Evolutionary conservation across 2,329 filamentous ascomycete genomes (phyloP), one percentile per base, ranked within the genome.

Genomic region (Aspergillus clavatus): DNA sequence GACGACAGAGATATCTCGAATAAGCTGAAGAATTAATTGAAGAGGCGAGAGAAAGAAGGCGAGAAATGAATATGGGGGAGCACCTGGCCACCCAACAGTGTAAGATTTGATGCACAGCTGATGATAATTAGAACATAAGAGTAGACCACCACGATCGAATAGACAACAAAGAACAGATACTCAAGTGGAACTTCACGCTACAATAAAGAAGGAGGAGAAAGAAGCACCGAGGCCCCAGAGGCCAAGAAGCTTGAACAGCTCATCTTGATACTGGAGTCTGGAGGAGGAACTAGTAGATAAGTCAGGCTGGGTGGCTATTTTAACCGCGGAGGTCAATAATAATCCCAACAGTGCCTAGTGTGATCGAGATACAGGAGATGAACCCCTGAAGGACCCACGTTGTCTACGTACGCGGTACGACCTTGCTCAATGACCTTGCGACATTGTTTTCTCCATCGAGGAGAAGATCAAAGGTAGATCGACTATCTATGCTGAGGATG

Each of bases 11-110:
- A 35, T 35, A 35, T 35, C 16, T 35, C 11, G 11, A 18, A 47
- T 19, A 22, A 24, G 19, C 27, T 31, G 14, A 42, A 42, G 24
- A 29, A 40, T 16, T 4, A n/a, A n/a, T n/a, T n/a, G n/a, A 10
- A 41, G n/a, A 37, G 21, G 28, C 24, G 27, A 45, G 29, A 35
- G 41, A 42, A 26, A 16, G 29, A 38, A 11, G 22, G 22, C 6
- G 8, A 12, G 22, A n/a, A 19, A 14, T 38, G 28, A 18, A 2
- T 11, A 40, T 26, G 4, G n/a, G 18, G 40, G 40, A 36, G 40
- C 29, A 36, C 40, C 40, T 33, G 29, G 40, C 40, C 29, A 12
- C 40, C 28, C 23, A 24, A 29, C 31, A 16, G 23, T 35, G n/a
- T n/a, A n/a, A n/a, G n/a, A n/a, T n/a, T n/a, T n/a, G n/a, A n/a